Base-by-base conservation (phyloP, 2,329 filamentous ascomycete genomes). In the Colletotrichum trifolii region DNA sequence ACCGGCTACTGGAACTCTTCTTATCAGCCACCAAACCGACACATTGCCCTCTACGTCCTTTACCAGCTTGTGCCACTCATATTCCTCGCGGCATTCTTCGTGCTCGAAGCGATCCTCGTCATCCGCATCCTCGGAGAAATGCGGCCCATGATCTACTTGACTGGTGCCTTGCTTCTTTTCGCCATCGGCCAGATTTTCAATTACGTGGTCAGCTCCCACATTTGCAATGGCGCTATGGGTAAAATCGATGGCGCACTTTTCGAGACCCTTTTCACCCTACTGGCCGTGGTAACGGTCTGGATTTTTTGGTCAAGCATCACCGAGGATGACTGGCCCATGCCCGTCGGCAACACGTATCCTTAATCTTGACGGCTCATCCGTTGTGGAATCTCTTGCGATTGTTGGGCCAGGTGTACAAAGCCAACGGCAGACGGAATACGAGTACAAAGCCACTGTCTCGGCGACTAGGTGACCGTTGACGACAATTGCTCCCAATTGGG, bases 241-340 rank as follows among this genome's bases (percentile, higher is more conserved):
- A 94, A 92, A 77, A 96, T 99, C 74, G 95, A 99, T 74, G 96
- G 96, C 54, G 89, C 95, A 6, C 80, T 99, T 1, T 99, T 99
- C 77, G 88, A 97, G 77, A 97, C 94, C 0, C 82, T 98, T 7
- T 98, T 99, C 81, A 98, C 94, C 0, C 83, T 97, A 1, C 81
- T 95, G 11, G 85, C 94, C 0, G 93, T 99, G 5, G 84, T 93
- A 15, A 88, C 88, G 79, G 81, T 97, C 69, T 99, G 96, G 94
- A 78, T 92, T 62, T 99, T 99, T 83, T 99, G 96, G 96, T 97
- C 94, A 50, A 97, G 94, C 81, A 99, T 99, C 73, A 99, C 96
- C 13, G 96, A 99, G 79, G 96, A 99, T 73, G 95, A 97, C 81
- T 99, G 96, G 96, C 93, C 94, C 15, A 85, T 86, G 78, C 81